A percentile compares a stretch with the other conserved stretches of the same genome.
phyloP scores from a whole-genome alignment of 2,329 filamentous ascomycete genomes.

The Akanthomyces dipterigenus region DNA sequence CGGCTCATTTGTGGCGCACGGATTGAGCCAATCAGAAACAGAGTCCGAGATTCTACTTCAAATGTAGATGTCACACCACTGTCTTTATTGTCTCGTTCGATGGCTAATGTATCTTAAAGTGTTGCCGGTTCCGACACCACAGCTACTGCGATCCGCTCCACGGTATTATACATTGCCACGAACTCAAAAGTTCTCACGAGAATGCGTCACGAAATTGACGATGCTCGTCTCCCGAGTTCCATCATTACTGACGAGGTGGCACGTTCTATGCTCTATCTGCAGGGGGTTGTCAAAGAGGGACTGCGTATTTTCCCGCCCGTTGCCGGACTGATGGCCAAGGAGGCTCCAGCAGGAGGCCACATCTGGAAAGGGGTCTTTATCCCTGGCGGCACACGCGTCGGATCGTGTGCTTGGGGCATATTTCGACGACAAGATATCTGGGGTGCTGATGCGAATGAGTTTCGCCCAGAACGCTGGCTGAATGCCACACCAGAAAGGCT shows the following conservation, averaged over 20 bases:
- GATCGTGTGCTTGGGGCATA: conserved; percentile 29
- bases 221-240: conserved; percentile 13
- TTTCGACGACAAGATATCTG: conserved; percentile 27
- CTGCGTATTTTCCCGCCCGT: conserved; percentile 32
- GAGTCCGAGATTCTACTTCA: conserved; percentile 39
- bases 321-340: conserved; percentile 30
- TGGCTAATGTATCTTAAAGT: conserved; percentile 20
- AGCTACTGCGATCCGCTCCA: conserved; percentile 40
- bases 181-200: conserved; percentile 34
- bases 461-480: conserved; percentile 32
- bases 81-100: neutral
- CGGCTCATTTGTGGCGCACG: conserved; percentile 34
- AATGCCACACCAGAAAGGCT: conserved; percentile 25
- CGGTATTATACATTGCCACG: conserved; percentile 39
- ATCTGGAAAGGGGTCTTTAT: conserved; percentile 25
- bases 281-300: conserved; percentile 45
- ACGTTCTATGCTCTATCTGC: conserved; percentile 34
- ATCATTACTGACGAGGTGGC: conserved; percentile 28
- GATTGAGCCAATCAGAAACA: conserved; percentile 30
- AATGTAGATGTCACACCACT: conserved; percentile 21
- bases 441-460: conserved; percentile 28
- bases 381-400: conserved; percentile 27
- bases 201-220: conserved; percentile 18
- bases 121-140: conserved; percentile 53
- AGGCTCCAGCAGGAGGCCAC: conserved; percentile 25